phyloP scores from a whole-genome alignment of 2,329 filamentous ascomycete species.

The Fusarium sp. region DNA sequence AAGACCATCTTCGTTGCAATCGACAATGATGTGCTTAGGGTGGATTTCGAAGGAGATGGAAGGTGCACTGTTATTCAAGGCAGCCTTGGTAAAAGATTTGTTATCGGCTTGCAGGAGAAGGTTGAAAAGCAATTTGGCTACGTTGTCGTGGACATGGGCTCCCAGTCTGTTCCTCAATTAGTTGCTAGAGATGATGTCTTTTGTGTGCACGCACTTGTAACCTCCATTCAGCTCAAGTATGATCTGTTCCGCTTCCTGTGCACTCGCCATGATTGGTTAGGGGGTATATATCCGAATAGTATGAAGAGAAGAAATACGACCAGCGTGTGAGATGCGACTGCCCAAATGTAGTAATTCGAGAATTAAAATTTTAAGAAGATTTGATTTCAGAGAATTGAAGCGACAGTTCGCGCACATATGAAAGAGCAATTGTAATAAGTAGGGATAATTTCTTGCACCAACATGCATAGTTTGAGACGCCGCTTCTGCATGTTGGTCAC shows the following conservation, averaged over 20 bases:
- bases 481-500: constrained; percentile 34
- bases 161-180: too few relatives aligned
- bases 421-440: not conserved
- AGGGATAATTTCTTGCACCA: not conserved
- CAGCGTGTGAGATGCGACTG: too few relatives aligned
- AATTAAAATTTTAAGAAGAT: too few relatives aligned
- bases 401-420: not conserved
- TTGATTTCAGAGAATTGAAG: not conserved
- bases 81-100: too few relatives aligned
- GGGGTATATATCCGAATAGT: too few relatives aligned
- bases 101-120: too few relatives aligned
- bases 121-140: too few relatives aligned
- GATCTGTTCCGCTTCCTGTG: not conserved
- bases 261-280: not conserved
- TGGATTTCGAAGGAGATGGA: constrained; percentile 30
- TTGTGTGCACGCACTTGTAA: not conserved
- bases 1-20: constrained; percentile 35
- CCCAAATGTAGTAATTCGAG: not conserved
- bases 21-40: constrained; percentile 18
- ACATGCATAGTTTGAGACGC: constrained; percentile 1
- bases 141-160: not conserved
- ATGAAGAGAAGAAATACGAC: too few relatives aligned
- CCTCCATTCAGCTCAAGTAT: not conserved
- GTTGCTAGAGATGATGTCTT: too few relatives aligned
- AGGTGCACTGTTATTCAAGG: not conserved